Evolutionary conservation across 768 basidiomycete genomes (phyloP), one percentile per base, ranked within the genome.

Genomic region (Suillus fuscotomentosus): DNA sequence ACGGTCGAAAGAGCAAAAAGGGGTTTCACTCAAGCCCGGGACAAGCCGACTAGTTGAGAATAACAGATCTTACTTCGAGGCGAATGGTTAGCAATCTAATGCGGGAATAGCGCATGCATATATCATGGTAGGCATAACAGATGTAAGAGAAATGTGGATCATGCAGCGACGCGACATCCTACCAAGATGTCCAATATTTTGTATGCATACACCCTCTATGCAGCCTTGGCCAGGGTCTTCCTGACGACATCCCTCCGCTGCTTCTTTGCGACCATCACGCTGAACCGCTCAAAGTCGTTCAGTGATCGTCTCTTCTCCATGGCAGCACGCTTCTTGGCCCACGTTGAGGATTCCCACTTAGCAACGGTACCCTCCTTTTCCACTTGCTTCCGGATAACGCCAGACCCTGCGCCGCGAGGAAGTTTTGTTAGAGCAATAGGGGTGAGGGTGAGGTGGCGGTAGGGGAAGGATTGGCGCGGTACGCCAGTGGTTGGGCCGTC

Each of bases 401-500:
- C 88, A 2, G 93, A 80, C 63, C 95, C 88, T 50, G 97, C 94
- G 60, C 78, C 92, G 69, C 95, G 94, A 74, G 96, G 94, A 57
- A 99, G 88, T 66, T 86, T 86, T 67, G 87, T 85, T 70, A 98
- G 82, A 70, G 86, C 82, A 78, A 95, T 82, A 64, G 92, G 90
- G 27, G 95, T 98, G 74, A 99, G 91, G 75, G 89, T 86, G 72
- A 98, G 84, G 81, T 97, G 90, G 76, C 91, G 91, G 88, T 91
- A 98, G 69, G 93, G 87, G 83, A 88, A 92, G 34, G 91, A 75
- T 80, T 97, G 97, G 72, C 97, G 94, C 70, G 97, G 90, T 61
- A 99, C 96, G 67, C 84, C 87, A 65, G 95, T 94, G 42, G 86
- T 85, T 61, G 97, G 96, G 54, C 96, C 96, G 79, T 99, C 97